Conservation (phyloP, 208 protist genomes). For the Tritrichomonas foetus region DNA sequence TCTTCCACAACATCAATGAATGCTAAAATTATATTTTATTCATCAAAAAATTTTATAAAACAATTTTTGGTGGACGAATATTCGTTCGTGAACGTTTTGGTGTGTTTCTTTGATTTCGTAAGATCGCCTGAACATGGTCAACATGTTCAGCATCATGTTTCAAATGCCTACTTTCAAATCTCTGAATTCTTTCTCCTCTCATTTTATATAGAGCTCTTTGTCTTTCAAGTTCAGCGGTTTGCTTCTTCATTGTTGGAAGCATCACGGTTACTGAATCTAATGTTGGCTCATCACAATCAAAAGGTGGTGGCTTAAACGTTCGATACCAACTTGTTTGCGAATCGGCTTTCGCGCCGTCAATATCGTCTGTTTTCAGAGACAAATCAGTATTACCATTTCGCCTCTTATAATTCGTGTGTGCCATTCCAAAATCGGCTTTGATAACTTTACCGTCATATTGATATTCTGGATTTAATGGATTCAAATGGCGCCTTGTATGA, state of each 20-base stretch:
- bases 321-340: neutral
- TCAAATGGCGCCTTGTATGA: neutral
- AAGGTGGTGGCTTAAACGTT: neutral
- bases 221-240: neutral
- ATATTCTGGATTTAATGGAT: neutral
- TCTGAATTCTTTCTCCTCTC: neutral
- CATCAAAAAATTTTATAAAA: no score
- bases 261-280: neutral
- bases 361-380: neutral
- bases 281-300: neutral
- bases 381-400: neutral
- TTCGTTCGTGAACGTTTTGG: no score
- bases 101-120: neutral
- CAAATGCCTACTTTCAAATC: constrained; percentile 12
- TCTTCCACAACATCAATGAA: no score
- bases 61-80: no score
- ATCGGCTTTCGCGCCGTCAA: neutral
- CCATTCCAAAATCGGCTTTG: neutral
- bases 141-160: neutral
- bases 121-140: neutral
- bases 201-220: neutral
- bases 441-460: neutral
- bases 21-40: no score
- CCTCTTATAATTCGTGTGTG: neutral
- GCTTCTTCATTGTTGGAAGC: constrained; percentile 4